phyloP scores from a whole-genome alignment of 2,329 filamentous ascomycete genomes.

The Aspergillus pseudonomiae region DNA sequence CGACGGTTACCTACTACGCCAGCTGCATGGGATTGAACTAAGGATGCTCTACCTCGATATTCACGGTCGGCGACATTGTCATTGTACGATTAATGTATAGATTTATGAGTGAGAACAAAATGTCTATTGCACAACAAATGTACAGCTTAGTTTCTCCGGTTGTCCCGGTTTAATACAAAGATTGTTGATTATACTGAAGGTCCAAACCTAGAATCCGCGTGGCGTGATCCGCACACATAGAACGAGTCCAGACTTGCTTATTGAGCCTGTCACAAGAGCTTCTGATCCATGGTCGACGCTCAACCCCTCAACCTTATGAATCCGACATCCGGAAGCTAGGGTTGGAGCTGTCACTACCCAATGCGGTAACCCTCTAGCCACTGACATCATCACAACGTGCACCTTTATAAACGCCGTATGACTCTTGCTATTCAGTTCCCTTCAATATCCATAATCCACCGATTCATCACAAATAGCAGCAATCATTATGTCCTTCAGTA shows the following conservation, averaged over 20 bases:
- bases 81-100: conserved; percentile 6
- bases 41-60: background rate
- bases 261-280: background rate
- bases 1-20: conserved; percentile 25
- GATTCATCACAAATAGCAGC: background rate
- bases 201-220: background rate
- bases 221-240: background rate
- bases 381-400: background rate
- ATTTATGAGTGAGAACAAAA: background rate
- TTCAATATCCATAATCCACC: background rate
- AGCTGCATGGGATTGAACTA: conserved; percentile 21
- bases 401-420: background rate
- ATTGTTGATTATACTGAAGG: too few relatives aligned
- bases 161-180: too few relatives aligned
- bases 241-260: background rate
- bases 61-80: background rate
- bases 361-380: background rate
- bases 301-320: background rate
- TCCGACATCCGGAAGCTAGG: background rate
- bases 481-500: background rate
- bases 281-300: background rate
- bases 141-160: background rate
- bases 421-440: background rate
- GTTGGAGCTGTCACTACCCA: background rate
- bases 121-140: background rate